Evolutionary conservation across 2,329 filamentous ascomycete species (phyloP).

Genomic region (Fusarium sp.): DNA sequence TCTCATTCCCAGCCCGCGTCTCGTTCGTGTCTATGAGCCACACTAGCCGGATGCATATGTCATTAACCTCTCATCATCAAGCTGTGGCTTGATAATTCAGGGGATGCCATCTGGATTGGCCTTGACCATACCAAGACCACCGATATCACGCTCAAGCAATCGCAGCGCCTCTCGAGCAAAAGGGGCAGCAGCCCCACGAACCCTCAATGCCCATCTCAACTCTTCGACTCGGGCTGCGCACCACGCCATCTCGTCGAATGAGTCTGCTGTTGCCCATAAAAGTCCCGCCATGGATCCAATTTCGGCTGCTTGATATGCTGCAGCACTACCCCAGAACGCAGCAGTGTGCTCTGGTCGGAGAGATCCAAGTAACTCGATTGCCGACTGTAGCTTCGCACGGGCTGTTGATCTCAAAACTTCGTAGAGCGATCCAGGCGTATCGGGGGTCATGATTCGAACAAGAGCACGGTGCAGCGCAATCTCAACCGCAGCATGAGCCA

Average conservation of each 20-base stretch:
- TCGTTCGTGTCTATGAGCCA: slow-evolving; percentile 25
- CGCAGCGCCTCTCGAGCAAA: slow-evolving; percentile 52
- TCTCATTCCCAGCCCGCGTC: slow-evolving; percentile 17
- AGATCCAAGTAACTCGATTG: slow-evolving; percentile 52
- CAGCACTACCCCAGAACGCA: slow-evolving; percentile 56
- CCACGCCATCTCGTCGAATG: slow-evolving; percentile 51
- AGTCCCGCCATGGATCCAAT: slow-evolving; percentile 54
- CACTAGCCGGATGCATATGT: background rate
- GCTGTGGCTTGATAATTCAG: slow-evolving; percentile 9
- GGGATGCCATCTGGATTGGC: slow-evolving; percentile 21
- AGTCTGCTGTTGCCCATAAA: slow-evolving; percentile 52
- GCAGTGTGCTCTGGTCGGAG: slow-evolving; percentile 56
- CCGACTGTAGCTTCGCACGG: slow-evolving; percentile 50
- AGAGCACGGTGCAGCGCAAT: slow-evolving; percentile 60
- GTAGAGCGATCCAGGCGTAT: slow-evolving; percentile 44
- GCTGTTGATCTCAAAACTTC: slow-evolving; percentile 50
- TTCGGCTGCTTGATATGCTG: slow-evolving; percentile 54
- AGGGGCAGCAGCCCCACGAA: slow-evolving; percentile 50
- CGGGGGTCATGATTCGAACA: slow-evolving; percentile 52
- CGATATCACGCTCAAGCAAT: slow-evolving; percentile 50
- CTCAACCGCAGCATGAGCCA: slow-evolving; percentile 61
- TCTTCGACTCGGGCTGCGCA: slow-evolving; percentile 52
- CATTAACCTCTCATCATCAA: slow-evolving; percentile 1
- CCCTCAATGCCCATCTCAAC: slow-evolving; percentile 53
- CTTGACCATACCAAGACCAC: slow-evolving; percentile 43